Percentiles rank a stretch among this genome's conserved stretches.
Evolutionary conservation across 345 rosid species (phyloP).

Genomic region (Cardiospermum halicacabum): DNA sequence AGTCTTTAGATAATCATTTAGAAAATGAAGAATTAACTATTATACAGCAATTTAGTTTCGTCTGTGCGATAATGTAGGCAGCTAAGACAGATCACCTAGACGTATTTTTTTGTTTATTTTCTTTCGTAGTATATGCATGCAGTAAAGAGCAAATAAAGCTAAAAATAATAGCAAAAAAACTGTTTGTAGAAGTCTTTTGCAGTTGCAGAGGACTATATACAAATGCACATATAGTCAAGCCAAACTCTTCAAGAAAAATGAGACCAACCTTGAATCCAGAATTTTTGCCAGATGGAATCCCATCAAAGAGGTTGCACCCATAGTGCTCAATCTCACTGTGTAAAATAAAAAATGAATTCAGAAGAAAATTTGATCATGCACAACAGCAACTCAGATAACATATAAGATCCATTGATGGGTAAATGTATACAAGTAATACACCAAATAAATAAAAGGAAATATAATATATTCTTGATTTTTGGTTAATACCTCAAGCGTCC

Average conservation of each 20-base stretch:
- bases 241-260: slow-evolving; percentile 5
- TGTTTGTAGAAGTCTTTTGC: not conserved
- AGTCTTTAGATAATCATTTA: not conserved
- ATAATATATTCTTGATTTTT: not conserved
- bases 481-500: slow-evolving; percentile 79
- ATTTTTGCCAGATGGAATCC: slow-evolving; percentile 73
- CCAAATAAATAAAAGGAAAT: not conserved
- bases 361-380: not conserved
- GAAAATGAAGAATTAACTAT: not conserved
- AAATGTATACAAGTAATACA: not conserved
- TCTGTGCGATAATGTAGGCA: too few species aligned
- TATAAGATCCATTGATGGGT: not conserved
- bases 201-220: not conserved
- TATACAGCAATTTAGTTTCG: not conserved
- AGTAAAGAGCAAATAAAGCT: not conserved
- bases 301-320: slow-evolving; percentile 61
- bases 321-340: slow-evolving; percentile 85
- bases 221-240: not conserved
- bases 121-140: not conserved
- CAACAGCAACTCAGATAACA: not conserved
- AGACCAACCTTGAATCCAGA: slow-evolving; percentile 77
- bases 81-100: too few species aligned
- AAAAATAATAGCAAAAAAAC: not conserved
- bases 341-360: slow-evolving; percentile 11
- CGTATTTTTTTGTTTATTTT: too few species aligned